phyloP scores from a whole-genome alignment of 768 basidiomycete genomes.

The Rhodocollybia butyracea region DNA sequence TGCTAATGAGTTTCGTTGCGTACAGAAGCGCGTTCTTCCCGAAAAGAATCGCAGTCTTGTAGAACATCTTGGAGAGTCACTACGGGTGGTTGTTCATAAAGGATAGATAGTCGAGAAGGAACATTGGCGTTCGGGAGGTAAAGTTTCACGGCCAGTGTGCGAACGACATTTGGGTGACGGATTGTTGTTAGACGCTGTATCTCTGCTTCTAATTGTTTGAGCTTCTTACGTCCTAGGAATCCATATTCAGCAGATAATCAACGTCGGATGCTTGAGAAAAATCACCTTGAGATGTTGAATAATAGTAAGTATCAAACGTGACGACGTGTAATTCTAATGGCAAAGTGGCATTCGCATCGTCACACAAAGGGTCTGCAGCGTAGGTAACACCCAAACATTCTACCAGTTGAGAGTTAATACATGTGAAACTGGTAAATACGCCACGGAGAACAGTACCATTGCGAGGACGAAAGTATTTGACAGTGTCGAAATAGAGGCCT shows the following conservation, averaged over 20 bases:
- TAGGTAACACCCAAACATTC: constrained; percentile 67
- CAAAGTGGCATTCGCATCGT: constrained; percentile 51
- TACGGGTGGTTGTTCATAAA: constrained; percentile 69
- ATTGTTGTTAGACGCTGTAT: constrained; percentile 57
- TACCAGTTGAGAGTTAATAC: constrained; percentile 16
- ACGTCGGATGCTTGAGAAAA: not conserved
- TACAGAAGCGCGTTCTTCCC: constrained; percentile 68
- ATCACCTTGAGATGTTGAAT: constrained; percentile 59
- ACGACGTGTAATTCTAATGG: constrained; percentile 69
- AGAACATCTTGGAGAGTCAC: constrained; percentile 70
- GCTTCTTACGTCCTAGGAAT: constrained; percentile 58
- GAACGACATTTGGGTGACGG: constrained; percentile 63
- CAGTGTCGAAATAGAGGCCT: constrained; percentile 57
- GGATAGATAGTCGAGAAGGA: constrained; percentile 55
- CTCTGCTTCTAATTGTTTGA: constrained; percentile 63
- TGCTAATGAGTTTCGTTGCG: constrained; percentile 17
- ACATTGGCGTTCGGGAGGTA: constrained; percentile 45
- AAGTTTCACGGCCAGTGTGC: constrained; percentile 66
- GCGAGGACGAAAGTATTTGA: constrained; percentile 72
- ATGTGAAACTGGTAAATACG: not conserved
- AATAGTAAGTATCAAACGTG: constrained; percentile 67
- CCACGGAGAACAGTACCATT: constrained; percentile 39
- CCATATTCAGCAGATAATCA: not conserved
- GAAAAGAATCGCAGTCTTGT: constrained; percentile 73
- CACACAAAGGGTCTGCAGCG: constrained; percentile 72